Evolutionary conservation across 2,329 filamentous ascomycete genomes (phyloP).

Genomic region (Mycosphaerelloides madeirae): DNA sequence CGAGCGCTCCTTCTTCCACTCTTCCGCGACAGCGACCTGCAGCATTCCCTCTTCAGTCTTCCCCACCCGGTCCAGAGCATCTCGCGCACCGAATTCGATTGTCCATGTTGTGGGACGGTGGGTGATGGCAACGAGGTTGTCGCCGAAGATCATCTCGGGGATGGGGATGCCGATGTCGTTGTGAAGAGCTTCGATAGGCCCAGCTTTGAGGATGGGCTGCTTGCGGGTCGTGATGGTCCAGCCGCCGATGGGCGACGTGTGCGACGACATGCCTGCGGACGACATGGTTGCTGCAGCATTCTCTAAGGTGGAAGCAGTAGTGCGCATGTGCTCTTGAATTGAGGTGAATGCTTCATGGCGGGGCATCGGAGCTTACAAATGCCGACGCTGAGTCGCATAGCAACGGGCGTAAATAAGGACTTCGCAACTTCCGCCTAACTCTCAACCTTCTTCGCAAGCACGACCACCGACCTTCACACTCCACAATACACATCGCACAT

Average conservation of each 20-base stretch:
- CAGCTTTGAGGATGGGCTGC: slow-evolving; percentile 88
- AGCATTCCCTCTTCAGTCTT: slow-evolving; percentile 90
- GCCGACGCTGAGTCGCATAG: slow-evolving; percentile 8
- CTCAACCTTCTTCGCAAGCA: neutral
- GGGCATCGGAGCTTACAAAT: slow-evolving; percentile 1
- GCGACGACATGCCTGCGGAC: slow-evolving; percentile 9
- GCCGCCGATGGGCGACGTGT: slow-evolving; percentile 25
- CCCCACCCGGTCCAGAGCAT: slow-evolving; percentile 85
- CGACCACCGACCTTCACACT: too few species aligned
- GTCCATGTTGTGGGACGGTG: slow-evolving; percentile 73
- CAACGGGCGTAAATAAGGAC: slow-evolving; percentile 3
- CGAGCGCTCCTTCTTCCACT: slow-evolving; percentile 73
- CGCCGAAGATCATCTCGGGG: slow-evolving; percentile 98
- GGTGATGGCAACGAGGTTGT: slow-evolving; percentile 75
- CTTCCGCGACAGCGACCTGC: slow-evolving; percentile 84
- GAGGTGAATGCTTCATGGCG: neutral
- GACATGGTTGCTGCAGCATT: slow-evolving; percentile 12
- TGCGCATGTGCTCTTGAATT: neutral
- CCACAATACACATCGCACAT: neutral
- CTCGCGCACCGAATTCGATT: slow-evolving; percentile 75
- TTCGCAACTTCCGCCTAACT: neutral
- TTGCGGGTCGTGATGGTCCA: slow-evolving; percentile 70
- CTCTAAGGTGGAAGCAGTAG: neutral
- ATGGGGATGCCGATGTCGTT: slow-evolving; percentile 75
- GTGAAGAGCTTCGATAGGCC: slow-evolving; percentile 81